Evolutionary conservation across 768 basidiomycete genomes (phyloP), one percentile per base, ranked within the genome.

Genomic region (Daedalea quercina): DNA sequence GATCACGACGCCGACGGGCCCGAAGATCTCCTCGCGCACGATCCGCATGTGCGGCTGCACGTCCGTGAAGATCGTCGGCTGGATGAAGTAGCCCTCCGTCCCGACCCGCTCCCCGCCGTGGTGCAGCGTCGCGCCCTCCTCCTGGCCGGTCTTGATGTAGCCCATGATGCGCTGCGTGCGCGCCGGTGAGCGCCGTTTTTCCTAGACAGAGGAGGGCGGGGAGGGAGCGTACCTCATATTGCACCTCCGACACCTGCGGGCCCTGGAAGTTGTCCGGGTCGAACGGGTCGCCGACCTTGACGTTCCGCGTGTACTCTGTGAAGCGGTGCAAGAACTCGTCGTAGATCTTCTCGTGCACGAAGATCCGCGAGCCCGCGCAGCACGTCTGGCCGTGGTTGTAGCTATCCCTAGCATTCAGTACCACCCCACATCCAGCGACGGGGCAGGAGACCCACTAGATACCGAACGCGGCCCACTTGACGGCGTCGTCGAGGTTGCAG

Each of bases 331-430:
- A 61, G 73, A 93, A 92, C 56, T 81, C 66, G 67, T 93, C 90
- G 70, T 93, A 92, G 59, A 93, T 80, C 2, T 73, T 70, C 54
- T 78, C 82, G 63, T 93, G 90, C 3, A 94, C 87, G 62, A 77
- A 91, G 61, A 93, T 82, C 55, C 92, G 80, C 20, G 89, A 86
- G 9, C 90, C 87, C 11, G 89, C 89, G 58, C 80, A 81, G 70
- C 91, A 93, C 15, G 76, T 73, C 68, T 93, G 90, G 22, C 91
- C 90, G 47, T 80, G 78, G 61, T 87, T 88, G 70, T 70, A 82
- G 70, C 83, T 86, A 64, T 23, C n/a, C n/a, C n/a, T n/a, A n/a
- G n/a, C n/a, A n/a, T n/a, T n/a, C n/a, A n/a, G n/a, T n/a, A n/a
- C n/a, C n/a, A n/a, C n/a, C n/a, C n/a, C 24, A 45, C 28, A 11